A percentile compares a stretch with the other conserved stretches of the same genome.
These are phyloP conservation scores for Hyaloscypha hepaticicola DNA, from an alignment of 495 filamentous ascomycete genomes.

Conservation along the genomic window DNA sequence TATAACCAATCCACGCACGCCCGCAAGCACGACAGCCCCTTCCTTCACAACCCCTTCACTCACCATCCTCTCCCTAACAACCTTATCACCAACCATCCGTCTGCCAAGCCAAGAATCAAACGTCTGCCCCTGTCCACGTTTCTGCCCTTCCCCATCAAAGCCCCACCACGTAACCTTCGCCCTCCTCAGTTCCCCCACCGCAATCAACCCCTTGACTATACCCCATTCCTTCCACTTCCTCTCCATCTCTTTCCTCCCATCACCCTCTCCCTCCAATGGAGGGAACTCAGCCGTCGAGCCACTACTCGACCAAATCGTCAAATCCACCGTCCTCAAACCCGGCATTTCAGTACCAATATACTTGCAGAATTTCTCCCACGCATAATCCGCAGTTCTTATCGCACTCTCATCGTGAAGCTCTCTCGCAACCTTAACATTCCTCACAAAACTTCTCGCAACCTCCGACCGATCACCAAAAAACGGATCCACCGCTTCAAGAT, in stretches of 20 bases:
- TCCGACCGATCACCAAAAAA: conserved; percentile 38
- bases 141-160: conserved; percentile 10
- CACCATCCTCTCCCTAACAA: conserved; percentile 23
- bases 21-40: conserved; percentile 16
- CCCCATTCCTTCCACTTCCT: conserved; percentile 23
- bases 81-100: conserved; percentile 24
- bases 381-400: background rate
- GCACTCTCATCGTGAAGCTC: conserved; percentile 16
- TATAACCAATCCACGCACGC: too few relatives aligned
- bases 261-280: background rate
- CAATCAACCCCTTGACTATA: conserved; percentile 14
- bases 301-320: conserved; percentile 9
- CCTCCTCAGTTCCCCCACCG: conserved; percentile 12
- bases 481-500: conserved; percentile 49
- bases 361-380: background rate
- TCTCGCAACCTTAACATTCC: conserved; percentile 17
- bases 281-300: background rate
- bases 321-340: background rate
- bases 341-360: background rate
- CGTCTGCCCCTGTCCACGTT: conserved; percentile 7
- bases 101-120: conserved; percentile 25
- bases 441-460: conserved; percentile 14
- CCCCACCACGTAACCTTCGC: conserved; percentile 29
- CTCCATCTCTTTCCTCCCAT: background rate
- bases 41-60: conserved; percentile 24